Percentiles rank a stretch among this genome's conserved stretches.
phyloP scores from a whole-genome alignment of 1,284 basidiomycete genomes.

The Singerocomus rubriflavus region DNA sequence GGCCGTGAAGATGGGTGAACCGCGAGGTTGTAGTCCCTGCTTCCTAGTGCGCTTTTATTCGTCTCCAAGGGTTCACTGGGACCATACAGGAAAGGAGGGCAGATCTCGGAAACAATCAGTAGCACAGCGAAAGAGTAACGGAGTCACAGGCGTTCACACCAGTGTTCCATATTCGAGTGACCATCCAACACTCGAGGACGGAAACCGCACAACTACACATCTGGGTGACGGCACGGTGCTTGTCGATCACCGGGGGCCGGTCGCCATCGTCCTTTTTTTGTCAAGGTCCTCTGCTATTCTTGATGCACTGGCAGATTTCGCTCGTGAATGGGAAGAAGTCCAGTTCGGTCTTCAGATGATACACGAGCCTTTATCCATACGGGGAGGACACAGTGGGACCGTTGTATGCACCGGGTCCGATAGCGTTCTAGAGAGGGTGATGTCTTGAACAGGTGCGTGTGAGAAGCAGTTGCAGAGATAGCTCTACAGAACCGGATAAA shows the following conservation, averaged over 20 bases:
- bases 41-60: conserved; percentile 24
- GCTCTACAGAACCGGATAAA: not conserved
- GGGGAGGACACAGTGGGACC: not conserved
- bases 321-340: not conserved
- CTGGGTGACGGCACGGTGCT: conserved; percentile 5
- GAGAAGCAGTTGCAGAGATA: conserved; percentile 17
- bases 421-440: conserved; percentile 2
- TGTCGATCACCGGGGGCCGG: conserved; percentile 12
- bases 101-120: conserved; percentile 20
- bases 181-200: conserved; percentile 4
- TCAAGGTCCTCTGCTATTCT: not conserved
- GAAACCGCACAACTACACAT: not conserved
- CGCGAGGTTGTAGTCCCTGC: not conserved
- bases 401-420: conserved; percentile 8
- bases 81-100: conserved; percentile 10
- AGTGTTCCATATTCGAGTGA: conserved; percentile 8
- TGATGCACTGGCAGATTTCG: not conserved
- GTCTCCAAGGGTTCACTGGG: not conserved
- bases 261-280: conserved; percentile 9
- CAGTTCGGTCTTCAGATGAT: not conserved
- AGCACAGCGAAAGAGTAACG: conserved; percentile 3
- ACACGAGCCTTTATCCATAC: conserved; percentile 1
- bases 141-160: conserved; percentile 15
- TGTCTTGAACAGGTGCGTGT: conserved; percentile 1
- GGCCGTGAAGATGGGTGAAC: conserved; percentile 17